Conservation (phyloP, 2,329 filamentous ascomycete genomes). For the Madurella fahalii region DNA sequence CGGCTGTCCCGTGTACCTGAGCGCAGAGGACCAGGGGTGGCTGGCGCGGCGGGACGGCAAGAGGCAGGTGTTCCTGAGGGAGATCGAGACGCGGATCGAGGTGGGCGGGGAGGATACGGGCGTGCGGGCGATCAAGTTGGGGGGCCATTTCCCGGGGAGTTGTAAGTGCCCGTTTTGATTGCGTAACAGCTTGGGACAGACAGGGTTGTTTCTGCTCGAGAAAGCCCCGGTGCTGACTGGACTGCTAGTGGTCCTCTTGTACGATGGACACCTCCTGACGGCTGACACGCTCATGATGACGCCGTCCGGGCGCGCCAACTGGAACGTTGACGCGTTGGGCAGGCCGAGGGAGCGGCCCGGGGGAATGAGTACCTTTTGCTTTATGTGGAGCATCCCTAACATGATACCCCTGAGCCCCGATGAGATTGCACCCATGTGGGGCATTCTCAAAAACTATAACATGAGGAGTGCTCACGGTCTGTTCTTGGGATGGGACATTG, state of each 20-base stretch:
- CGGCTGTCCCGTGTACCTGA: conserved; percentile 64
- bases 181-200: too few relatives aligned
- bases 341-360: conserved; percentile 34
- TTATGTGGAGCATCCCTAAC: conserved; percentile 76
- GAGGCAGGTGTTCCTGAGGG: conserved; percentile 45
- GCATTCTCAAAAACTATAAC: conserved; percentile 54
- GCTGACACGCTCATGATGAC: conserved; percentile 75
- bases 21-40: conserved; percentile 64
- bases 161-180: conserved; percentile 19
- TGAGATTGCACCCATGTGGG: conserved; percentile 66
- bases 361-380: conserved; percentile 55
- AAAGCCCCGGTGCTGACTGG: neutral
- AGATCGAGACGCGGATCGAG: conserved; percentile 38
- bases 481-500: conserved; percentile 61
- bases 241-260: conserved; percentile 53
- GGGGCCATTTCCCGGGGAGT: conserved; percentile 77
- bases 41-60: conserved; percentile 41
- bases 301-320: conserved; percentile 51
- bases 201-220: neutral
- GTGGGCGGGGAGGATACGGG: conserved; percentile 39
- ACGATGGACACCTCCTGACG: conserved; percentile 59
- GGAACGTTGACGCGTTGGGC: conserved; percentile 42
- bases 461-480: conserved; percentile 66
- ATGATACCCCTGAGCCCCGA: conserved; percentile 65
- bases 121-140: conserved; percentile 62